These are phyloP conservation scores for Raddia distichophylla DNA, from an alignment of 176 grass and related monocot species.

Conservation along the genomic window DNA sequence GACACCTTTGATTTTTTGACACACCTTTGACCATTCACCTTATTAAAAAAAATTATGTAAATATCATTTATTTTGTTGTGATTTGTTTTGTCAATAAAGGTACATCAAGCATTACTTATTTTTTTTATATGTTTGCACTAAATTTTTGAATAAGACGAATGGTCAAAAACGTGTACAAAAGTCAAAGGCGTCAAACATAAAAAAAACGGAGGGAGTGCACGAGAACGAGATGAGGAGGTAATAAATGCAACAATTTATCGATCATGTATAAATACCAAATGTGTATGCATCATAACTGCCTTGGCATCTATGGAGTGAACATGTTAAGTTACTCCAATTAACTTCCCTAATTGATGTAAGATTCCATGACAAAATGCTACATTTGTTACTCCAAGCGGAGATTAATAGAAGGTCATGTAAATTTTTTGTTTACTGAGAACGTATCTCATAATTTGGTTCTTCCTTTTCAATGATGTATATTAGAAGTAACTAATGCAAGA, in stretches of 20 bases:
- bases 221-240: neutral
- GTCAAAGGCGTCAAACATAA: no score
- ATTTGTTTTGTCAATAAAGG: no score
- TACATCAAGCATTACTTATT: no score
- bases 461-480: neutral
- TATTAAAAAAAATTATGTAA: no score
- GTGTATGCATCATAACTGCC: slow-evolving; percentile 10
- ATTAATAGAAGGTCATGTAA: slow-evolving; percentile 8
- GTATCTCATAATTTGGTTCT: neutral
- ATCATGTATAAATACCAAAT: slow-evolving; percentile 17
- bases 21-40: no score
- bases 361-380: neutral
- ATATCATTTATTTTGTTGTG: no score
- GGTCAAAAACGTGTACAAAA: no score
- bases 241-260: neutral
- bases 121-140: no score
- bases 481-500: neutral
- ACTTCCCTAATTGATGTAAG: slow-evolving; percentile 25
- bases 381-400: slow-evolving; percentile 20
- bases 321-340: neutral
- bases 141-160: no score
- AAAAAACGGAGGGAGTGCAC: neutral
- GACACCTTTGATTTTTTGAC: no score
- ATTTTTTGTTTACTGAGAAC: neutral
- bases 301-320: neutral